phyloP scores from a whole-genome alignment of 1,139 yeast genomes.

The Zhuliangozyma parablackwelliae region DNA sequence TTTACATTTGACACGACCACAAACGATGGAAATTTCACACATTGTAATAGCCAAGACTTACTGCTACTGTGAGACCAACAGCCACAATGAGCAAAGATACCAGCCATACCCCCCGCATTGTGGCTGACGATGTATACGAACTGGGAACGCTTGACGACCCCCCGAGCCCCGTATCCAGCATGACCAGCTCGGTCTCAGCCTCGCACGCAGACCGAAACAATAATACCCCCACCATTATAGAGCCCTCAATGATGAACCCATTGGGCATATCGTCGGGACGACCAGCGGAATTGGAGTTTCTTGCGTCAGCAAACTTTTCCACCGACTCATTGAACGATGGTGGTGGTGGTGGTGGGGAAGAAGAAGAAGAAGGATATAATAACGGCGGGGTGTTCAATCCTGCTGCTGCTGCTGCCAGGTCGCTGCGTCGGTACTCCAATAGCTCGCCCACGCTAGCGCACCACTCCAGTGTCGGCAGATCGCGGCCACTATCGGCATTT shows the following conservation, averaged over 20 bases:
- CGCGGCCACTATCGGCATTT: conserved; percentile 39
- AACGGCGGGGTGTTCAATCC: no score
- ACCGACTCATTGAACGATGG: conserved; percentile 28
- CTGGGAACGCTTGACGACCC: no score
- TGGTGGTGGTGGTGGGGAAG: no score
- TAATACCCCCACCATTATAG: not conserved
- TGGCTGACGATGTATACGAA: no score
- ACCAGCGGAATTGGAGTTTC: conserved; percentile 12
- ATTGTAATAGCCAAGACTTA: no score
- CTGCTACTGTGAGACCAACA: no score
- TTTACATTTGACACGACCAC: not conserved
- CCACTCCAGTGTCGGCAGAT: conserved; percentile 17
- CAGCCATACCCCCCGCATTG: no score
- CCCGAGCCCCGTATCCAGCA: no score
- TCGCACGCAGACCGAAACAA: not conserved
- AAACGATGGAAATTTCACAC: no score
- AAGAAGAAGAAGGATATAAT: no score
- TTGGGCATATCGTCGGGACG: not conserved
- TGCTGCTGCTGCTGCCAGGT: not conserved
- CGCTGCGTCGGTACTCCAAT: conserved; percentile 4
- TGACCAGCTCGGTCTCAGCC: no score
- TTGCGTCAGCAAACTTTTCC: conserved; percentile 43
- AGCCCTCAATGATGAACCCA: not conserved
- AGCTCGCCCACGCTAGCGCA: conserved; percentile 20
- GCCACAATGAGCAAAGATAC: no score